Evolutionary conservation across 306 rosid genomes (phyloP).

Genomic region (Casuarina equisetifolia): DNA sequence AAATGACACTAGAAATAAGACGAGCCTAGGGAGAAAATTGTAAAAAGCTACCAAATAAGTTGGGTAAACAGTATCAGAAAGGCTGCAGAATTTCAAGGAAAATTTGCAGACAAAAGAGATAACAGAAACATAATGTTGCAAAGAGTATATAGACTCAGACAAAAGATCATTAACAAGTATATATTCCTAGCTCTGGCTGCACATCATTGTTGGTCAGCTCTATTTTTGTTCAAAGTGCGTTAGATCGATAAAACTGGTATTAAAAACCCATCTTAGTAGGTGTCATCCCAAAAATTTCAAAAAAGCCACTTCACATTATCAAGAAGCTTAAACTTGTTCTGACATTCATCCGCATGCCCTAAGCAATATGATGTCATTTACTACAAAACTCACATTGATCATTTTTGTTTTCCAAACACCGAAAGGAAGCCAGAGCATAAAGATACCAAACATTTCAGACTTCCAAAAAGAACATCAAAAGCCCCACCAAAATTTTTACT

Average conservation of each 20-base stretch:
- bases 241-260: background rate
- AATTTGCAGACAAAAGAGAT: background rate
- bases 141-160: background rate
- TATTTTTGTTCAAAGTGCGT: background rate
- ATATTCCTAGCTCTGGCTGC: background rate
- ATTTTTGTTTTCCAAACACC: background rate
- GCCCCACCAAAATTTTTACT: background rate
- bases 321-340: background rate
- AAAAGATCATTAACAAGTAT: background rate
- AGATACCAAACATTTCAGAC: background rate
- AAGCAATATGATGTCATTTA: background rate
- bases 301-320: background rate
- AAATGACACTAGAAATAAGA: background rate
- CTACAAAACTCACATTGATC: background rate
- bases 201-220: background rate
- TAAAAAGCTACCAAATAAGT: background rate
- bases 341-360: background rate
- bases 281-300: background rate
- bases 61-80: background rate
- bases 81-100: background rate
- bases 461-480: background rate
- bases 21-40: background rate
- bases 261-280: background rate
- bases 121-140: too few species aligned
- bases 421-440: background rate